Base-by-base conservation (phyloP, 345 rosid species). In the Triadica sebifera region DNA sequence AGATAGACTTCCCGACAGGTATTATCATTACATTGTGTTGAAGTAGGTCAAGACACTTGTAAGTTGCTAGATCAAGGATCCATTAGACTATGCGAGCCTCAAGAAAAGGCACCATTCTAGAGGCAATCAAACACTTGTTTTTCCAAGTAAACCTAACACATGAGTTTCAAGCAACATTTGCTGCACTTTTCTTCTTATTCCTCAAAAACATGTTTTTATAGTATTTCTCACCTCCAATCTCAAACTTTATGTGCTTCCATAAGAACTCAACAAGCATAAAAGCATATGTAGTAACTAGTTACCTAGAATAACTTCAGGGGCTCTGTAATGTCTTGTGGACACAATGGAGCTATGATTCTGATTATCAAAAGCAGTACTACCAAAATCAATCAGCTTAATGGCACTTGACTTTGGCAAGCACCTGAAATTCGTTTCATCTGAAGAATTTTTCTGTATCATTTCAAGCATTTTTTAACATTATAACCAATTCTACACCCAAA, bases 311-410 rank as follows among this genome's bases (percentile, higher is more conserved):
- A 77, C 67, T 73, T 77, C 80, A 65, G 80, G 80, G 60, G 80
- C 80, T 72, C 80, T 72, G 76, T 77, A 77, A 65, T 72, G 80
- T 77, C 80, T 77, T 39, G 80, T 77, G 25, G 72, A 77, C 38
- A 77, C 80, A 72, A 77, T 72, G 76, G 80, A 77, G 80, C 76
- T 72, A 71, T 77, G 80, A 37, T 72, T 57, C 67, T 72, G 67
- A 77, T 77, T 58, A 57, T 65, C 80, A 67, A 29, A 77, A 29
- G 76, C 52, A 53, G 76, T 71, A 72, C 76, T 77, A 67, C 80
- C 80, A 77, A 77, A 77, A 67, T 77, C 80, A 77, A 77, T 77
- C 67, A 77, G 80, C 80, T 77, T 77, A 71, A 77, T 77, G 72
- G 80, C 67, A 77, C 80, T 77, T 57, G 80, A 77, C 72, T 72